Evolutionary conservation across 805 yeast species (phyloP), one percentile per base, ranked within the genome.

Genomic region (Kodamaea nitidulidarum): DNA sequence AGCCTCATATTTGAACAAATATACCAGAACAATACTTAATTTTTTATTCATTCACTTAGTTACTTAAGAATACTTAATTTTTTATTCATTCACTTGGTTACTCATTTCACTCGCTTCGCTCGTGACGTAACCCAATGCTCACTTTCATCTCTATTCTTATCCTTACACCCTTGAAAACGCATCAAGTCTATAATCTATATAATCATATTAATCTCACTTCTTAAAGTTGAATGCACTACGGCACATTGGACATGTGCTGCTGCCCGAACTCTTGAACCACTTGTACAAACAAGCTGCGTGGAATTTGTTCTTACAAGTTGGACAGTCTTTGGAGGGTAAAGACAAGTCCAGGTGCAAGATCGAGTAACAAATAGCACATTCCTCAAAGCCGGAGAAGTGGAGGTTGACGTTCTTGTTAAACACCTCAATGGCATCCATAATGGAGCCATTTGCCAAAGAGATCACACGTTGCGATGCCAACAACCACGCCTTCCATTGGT

Each of bases 331-430:
- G 36, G 88, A 79, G 5, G 99, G 98, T 42, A 93, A 71, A 6
- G 95, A 83, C 52, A 85, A 86, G 54, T 88, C 96, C 45, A 84
- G 88, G 55, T 90, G 95, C 47, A 93, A 65, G 41, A 91, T 83
- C 11, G 95, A 84, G 60, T 93, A 93, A 60, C 99, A 93, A 49
- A 93, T 88, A 2, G 98, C 95, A 73, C 99, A 93, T 44, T 91
- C 98, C 53, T 88, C 96, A 48, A 87, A 88, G 0, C 96, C 96
- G 7, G 90, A 84, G 59, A 95, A 90, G 56, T 90, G 95, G 50
- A 85, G 70, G 40, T 78, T 75, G 38, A 88, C 88, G 52, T 91
- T 87, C 49, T 78, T 79, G 52, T 76, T 77, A 59, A 84, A 80
- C 25, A 82, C 67, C 42, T 78, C 80, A 36, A 85, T 70, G 2